Percentiles rank a stretch among this genome's conserved stretches.
phyloP scores from a whole-genome alignment of 2,329 filamentous ascomycete species.

The Samsoniella hepiali region DNA sequence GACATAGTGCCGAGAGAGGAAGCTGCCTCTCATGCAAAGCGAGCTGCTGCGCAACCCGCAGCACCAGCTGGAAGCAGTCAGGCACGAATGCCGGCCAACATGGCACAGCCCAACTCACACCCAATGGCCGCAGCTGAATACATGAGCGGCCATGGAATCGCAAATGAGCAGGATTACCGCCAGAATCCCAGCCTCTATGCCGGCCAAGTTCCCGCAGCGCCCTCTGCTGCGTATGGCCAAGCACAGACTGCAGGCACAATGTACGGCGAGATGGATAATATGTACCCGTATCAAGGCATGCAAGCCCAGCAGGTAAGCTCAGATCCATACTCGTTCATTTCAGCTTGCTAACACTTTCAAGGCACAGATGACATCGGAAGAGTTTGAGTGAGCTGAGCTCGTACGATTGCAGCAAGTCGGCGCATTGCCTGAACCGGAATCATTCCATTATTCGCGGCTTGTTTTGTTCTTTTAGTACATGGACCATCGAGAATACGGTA shows the following conservation, averaged over 20 bases:
- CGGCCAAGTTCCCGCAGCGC: conserved; percentile 71
- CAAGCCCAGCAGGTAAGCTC: conserved; percentile 72
- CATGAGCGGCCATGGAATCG: conserved; percentile 61
- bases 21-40: conserved; percentile 79
- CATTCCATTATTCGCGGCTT: not conserved
- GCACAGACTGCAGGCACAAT: conserved; percentile 65
- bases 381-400: conserved; percentile 39
- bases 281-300: conserved; percentile 82
- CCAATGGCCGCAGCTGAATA: conserved; percentile 61
- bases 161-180: conserved; percentile 74
- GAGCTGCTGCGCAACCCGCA: conserved; percentile 54
- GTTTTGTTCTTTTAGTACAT: not conserved
- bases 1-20: conserved; percentile 98
- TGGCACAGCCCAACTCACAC: conserved; percentile 54
- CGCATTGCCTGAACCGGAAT: not conserved
- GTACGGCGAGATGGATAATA: conserved; percentile 76
- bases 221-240: conserved; percentile 71
- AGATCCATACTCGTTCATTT: not conserved
- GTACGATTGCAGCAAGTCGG: not conserved
- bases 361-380: conserved; percentile 45
- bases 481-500: not conserved
- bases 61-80: conserved; percentile 49
- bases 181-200: conserved; percentile 78
- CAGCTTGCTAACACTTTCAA: conserved; percentile 25
- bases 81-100: conserved; percentile 46